Conservation (phyloP, 1,284 basidiomycete species). For the Ustilago vetiveriae region DNA sequence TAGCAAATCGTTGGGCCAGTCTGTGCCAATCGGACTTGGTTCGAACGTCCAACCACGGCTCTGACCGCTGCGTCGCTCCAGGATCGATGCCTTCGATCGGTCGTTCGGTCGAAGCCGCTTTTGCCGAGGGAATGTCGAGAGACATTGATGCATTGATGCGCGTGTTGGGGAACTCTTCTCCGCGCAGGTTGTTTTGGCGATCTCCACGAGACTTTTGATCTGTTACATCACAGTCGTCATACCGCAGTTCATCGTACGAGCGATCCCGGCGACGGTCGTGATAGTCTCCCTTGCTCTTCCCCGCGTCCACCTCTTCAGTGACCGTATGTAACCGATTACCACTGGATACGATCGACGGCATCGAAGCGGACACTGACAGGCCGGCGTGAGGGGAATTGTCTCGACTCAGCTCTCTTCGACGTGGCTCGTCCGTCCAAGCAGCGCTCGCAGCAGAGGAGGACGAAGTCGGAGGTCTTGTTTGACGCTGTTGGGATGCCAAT, state of each 20-base stretch:
- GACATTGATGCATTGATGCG: no score
- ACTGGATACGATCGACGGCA: constrained; percentile 16
- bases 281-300: constrained; percentile 1
- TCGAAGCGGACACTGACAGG: constrained; percentile 17
- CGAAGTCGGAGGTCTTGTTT: neutral
- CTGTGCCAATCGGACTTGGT: constrained; percentile 41
- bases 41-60: constrained; percentile 48
- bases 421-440: constrained; percentile 1
- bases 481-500: neutral
- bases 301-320: constrained; percentile 7
- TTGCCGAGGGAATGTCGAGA: neutral
- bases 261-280: constrained; percentile 22
- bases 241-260: constrained; percentile 15
- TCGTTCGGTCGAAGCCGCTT: constrained; percentile 4
- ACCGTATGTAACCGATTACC: constrained; percentile 15
- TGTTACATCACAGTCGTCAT: no score
- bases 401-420: constrained; percentile 5
- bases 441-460: neutral
- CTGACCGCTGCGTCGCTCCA: constrained; percentile 45
- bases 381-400: constrained; percentile 3
- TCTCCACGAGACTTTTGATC: no score
- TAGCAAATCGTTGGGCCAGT: constrained; percentile 39
- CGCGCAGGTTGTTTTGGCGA: no score
- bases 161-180: no score
- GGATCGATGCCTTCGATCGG: constrained; percentile 41